Percentiles rank a stretch among this genome's conserved stretches.
phyloP scores from a whole-genome alignment of 2,329 filamentous ascomycete genomes.

The Zymoseptoria crescenta region DNA sequence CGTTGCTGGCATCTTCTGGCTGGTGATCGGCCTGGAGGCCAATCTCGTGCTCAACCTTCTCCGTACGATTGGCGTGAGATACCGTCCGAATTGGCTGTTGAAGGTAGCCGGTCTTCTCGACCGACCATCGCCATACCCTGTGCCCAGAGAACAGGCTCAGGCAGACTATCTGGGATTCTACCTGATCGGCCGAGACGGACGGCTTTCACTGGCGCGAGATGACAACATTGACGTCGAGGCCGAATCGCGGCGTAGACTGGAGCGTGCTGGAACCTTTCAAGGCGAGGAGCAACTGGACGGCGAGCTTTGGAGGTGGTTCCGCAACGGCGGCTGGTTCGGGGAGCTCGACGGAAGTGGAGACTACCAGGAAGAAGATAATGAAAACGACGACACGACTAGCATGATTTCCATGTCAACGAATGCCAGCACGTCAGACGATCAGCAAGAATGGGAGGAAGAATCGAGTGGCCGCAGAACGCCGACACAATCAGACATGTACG shows the following conservation, averaged over 20 bases:
- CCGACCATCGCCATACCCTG: constrained; percentile 19
- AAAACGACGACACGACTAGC: constrained; percentile 71
- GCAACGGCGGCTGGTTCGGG: constrained; percentile 76
- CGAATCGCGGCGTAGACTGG: constrained; percentile 61
- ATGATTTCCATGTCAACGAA: constrained; percentile 58
- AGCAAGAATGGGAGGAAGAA: constrained; percentile 36
- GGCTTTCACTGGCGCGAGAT: constrained; percentile 49
- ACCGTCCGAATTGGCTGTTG: constrained; percentile 57
- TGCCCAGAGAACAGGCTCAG: constrained; percentile 10
- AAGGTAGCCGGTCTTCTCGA: constrained; percentile 42
- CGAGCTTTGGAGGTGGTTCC: constrained; percentile 78
- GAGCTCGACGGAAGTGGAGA: constrained; percentile 72
- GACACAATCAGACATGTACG: constrained; percentile 56
- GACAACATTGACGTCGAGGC: constrained; percentile 71
- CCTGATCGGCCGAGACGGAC: constrained; percentile 44
- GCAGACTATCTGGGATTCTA: constrained; percentile 41
- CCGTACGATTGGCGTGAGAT: constrained; percentile 51
- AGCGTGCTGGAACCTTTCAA: constrained; percentile 35
- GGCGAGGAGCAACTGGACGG: constrained; percentile 63
- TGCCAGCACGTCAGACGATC: constrained; percentile 35
- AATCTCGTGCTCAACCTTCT: constrained; percentile 49
- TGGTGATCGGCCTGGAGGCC: constrained; percentile 54
- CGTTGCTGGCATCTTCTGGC: constrained; percentile 62
- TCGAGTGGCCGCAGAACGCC: constrained; percentile 60
- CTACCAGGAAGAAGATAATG: constrained; percentile 53